Percentiles rank a stretch among this genome's conserved stretches.
phyloP scores from a whole-genome alignment of 1,284 basidiomycete genomes.

The Boletus semigastroideus region DNA sequence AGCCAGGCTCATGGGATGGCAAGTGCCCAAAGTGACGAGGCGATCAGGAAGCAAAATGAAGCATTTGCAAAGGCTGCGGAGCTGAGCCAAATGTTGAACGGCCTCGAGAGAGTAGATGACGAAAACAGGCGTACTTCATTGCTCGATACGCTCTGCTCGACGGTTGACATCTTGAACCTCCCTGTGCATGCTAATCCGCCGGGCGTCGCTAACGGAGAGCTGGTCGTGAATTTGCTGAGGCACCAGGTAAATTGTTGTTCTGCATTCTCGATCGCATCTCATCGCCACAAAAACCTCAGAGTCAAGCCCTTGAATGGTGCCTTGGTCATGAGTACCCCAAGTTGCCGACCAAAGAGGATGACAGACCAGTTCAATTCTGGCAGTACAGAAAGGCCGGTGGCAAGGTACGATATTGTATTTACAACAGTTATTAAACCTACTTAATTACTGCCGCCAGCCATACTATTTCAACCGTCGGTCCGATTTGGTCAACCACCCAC shows the following conservation, averaged over 20 bases:
- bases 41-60: constrained; percentile 50
- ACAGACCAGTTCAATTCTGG: constrained; percentile 88
- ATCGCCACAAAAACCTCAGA: constrained; percentile 40
- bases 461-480: constrained; percentile 68
- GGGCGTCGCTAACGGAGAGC: constrained; percentile 57
- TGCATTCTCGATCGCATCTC: constrained; percentile 4
- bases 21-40: constrained; percentile 37
- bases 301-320: constrained; percentile 79
- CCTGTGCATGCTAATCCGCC: constrained; percentile 70
- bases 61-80: constrained; percentile 60
- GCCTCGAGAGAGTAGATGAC: constrained; percentile 74
- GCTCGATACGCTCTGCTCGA: constrained; percentile 66
- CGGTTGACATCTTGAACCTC: constrained; percentile 65
- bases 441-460: constrained; percentile 33
- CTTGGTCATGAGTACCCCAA: constrained; percentile 72
- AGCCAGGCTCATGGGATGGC: constrained; percentile 16
- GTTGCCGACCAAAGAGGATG: constrained; percentile 62
- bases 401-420: constrained; percentile 42
- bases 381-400: constrained; percentile 54
- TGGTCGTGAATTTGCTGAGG: constrained; percentile 71
- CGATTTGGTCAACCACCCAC: not conserved
- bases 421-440: not conserved
- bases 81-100: constrained; percentile 61
- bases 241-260: constrained; percentile 60
- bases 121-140: constrained; percentile 70